Base-by-base conservation (phyloP, 2,329 filamentous ascomycete genomes). In the Botryotinia narcissicola region DNA sequence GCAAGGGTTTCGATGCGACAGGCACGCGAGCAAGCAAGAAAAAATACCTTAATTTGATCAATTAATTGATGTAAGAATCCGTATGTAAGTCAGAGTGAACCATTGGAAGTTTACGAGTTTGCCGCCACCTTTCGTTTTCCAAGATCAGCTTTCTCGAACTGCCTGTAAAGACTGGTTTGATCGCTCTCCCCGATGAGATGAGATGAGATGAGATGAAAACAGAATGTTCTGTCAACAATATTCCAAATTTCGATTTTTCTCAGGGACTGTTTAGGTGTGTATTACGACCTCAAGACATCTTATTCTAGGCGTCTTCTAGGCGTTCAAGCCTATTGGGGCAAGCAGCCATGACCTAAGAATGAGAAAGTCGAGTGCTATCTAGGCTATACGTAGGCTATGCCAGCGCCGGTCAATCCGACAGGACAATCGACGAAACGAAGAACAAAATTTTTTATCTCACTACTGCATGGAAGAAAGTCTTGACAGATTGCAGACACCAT, bases 21-120 rank as follows among this genome's bases (percentile, higher is more conserved):
- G 48, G 48, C 66, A 57, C 66, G 18, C 48, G 25, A 68, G 66
- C 48, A 37, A 42, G 35, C 32, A 20, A 20, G 18, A 57, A 29
- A 54, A 54, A 57, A 9, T 22, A 6, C 29, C 64, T 40, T 54
- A 35, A 8, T 57, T 40, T 35, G n/a, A 68, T 51, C 8, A 8
- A 54, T 68, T 29, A 46, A 54, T 67, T 40, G 32, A 54, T 68
- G 46, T 68, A 57, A 42, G 64, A 68, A 68, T 57, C 25, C n/a
- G 48, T 67, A 67, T 67, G 64, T 68, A 68, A 68, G 48, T 57
- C 64, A 68, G 64, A 29, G 46, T 29, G 46, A 68, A 42, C 46
- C 64, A 68, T 40, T 54, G 48, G 46, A n/a, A 51, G 32, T 67
- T 67, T 51, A 37, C 61, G 40, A 22, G 40, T 63, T 63, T 63